phyloP scores from a whole-genome alignment of 1,284 basidiomycete species.

The Papiliotrema laurentii region DNA sequence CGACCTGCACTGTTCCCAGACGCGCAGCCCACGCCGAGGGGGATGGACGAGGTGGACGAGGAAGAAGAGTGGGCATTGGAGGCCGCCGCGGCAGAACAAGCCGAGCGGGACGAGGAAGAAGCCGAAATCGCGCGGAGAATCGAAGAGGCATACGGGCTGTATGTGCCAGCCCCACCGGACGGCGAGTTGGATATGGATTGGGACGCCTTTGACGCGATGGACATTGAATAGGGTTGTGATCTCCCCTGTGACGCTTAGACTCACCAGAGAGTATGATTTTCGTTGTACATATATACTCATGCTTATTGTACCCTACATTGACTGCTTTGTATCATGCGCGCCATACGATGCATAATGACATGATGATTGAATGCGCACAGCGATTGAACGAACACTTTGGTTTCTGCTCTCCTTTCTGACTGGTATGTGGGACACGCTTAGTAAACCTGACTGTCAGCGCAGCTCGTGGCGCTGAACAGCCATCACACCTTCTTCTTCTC shows the following conservation, averaged over 20 bases:
- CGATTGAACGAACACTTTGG: too few relatives aligned
- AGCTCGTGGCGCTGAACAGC: neutral
- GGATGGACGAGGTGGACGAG: conserved; percentile 12
- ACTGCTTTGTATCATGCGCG: neutral
- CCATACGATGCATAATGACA: neutral
- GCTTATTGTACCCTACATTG: neutral
- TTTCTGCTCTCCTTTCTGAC: too few relatives aligned
- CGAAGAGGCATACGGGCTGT: conserved; percentile 17
- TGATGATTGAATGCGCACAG: too few relatives aligned
- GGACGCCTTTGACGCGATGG: conserved; percentile 28
- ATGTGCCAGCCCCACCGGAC: neutral
- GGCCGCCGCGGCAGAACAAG: conserved; percentile 32
- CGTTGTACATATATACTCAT: neutral
- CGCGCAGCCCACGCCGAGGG: neutral
- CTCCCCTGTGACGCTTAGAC: too few relatives aligned
- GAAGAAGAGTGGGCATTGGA: conserved; percentile 29
- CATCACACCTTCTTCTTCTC: conserved; percentile 89
- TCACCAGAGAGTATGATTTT: too few relatives aligned
- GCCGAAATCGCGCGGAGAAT: conserved; percentile 18
- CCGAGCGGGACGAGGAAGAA: conserved; percentile 27
- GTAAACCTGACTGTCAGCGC: conserved; percentile 12
- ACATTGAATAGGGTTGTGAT: conserved; percentile 23
- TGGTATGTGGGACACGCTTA: too few relatives aligned
- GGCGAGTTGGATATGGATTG: conserved; percentile 26
- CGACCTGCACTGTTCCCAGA: too few relatives aligned